Evolutionary conservation across 768 basidiomycete species (phyloP).

Genomic region (Tylopilus felleus): DNA sequence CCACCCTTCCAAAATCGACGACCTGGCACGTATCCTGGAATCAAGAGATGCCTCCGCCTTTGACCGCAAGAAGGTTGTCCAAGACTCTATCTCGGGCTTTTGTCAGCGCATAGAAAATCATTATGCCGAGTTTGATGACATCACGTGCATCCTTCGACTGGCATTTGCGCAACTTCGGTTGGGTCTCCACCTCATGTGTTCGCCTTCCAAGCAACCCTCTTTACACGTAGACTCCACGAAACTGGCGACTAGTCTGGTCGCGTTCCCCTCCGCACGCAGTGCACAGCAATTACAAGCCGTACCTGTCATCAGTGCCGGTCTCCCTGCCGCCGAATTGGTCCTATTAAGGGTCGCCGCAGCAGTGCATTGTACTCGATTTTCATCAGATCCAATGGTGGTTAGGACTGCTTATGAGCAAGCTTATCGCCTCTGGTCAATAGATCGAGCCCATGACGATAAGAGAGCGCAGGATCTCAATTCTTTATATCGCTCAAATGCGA

Average conservation of each 20-base stretch:
- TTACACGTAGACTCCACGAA: constrained; percentile 18
- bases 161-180: constrained; percentile 65
- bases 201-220: constrained; percentile 20
- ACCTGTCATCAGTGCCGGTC: constrained; percentile 6
- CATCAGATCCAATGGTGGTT: constrained; percentile 27
- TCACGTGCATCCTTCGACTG: constrained; percentile 62
- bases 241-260: constrained; percentile 37
- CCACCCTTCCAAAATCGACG: constrained; percentile 44
- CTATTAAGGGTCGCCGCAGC: constrained; percentile 47
- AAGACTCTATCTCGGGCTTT: constrained; percentile 79
- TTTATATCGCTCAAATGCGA: constrained; percentile 67
- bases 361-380: constrained; percentile 21
- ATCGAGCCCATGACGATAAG: constrained; percentile 67
- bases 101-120: constrained; percentile 61
- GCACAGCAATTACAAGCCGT: constrained; percentile 35
- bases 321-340: constrained; percentile 28
- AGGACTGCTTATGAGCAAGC: constrained; percentile 63
- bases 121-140: constrained; percentile 71
- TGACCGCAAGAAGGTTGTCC: constrained; percentile 66
- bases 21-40: constrained; percentile 42
- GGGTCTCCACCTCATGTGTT: constrained; percentile 59
- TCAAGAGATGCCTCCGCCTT: constrained; percentile 36
- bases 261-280: constrained; percentile 54
- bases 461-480: constrained; percentile 62
- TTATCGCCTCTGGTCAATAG: constrained; percentile 79